Conservation (phyloP, 768 basidiomycete species). For the Hericium rajendrae region DNA sequence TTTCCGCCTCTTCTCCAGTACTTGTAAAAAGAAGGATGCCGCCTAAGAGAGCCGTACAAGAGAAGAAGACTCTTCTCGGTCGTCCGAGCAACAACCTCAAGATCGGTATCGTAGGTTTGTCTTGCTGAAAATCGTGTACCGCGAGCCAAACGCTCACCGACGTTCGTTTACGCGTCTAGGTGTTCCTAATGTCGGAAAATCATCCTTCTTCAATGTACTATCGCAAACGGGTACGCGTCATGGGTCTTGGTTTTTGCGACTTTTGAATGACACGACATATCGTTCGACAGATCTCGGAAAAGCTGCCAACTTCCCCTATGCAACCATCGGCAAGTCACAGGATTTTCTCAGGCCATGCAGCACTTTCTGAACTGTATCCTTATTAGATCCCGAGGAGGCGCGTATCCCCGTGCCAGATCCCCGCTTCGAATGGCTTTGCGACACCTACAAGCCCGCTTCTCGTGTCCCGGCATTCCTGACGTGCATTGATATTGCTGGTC, state of each 20-base stretch:
- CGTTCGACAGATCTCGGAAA: constrained; percentile 65
- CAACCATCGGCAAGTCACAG: constrained; percentile 78
- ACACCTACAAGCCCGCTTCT: constrained; percentile 80
- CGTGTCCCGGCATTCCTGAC: constrained; percentile 92
- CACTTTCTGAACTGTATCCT: no score
- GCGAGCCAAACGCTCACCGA: constrained; percentile 1
- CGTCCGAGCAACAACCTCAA: constrained; percentile 94
- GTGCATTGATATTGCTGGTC: constrained; percentile 96
- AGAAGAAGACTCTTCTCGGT: constrained; percentile 85
- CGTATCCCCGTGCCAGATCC: constrained; percentile 92
- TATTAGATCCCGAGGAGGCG: constrained; percentile 43
- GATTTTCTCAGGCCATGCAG: no score
- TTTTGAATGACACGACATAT: constrained; percentile 9
- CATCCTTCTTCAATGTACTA: constrained; percentile 96
- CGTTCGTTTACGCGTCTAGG: constrained; percentile 32
- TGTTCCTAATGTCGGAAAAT: constrained; percentile 96
- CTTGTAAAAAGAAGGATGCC: constrained; percentile 69
- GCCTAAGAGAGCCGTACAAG: constrained; percentile 75
- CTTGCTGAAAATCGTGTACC: constrained; percentile 12
- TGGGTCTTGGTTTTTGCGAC: constrained; percentile 8
- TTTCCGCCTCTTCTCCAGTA: constrained; percentile 29
- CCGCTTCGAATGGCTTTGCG: constrained; percentile 92
- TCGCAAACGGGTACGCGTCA: constrained; percentile 69
- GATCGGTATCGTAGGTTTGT: constrained; percentile 96
- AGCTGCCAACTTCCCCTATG: constrained; percentile 96